A percentile compares a stretch with the other conserved stretches of the same genome.
Evolutionary conservation across 192 early-diverging fungal genomes (phyloP).

Genomic region (Podila epicladia): DNA sequence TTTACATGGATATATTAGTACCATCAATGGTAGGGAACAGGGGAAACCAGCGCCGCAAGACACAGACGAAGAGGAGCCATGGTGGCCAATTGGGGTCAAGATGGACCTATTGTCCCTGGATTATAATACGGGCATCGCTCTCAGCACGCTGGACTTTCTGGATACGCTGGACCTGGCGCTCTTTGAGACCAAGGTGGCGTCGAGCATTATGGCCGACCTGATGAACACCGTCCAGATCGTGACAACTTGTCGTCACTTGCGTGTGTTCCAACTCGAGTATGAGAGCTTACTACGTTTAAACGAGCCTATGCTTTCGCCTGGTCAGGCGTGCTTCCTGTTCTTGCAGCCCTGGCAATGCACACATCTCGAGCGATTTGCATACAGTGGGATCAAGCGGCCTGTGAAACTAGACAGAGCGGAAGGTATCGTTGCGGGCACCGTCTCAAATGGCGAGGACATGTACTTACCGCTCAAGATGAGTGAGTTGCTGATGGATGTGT

Average conservation of each 20-base stretch:
- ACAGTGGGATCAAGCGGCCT: conserved; percentile 6
- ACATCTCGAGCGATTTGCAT: not conserved
- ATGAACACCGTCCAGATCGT: not conserved
- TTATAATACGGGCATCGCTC: not conserved
- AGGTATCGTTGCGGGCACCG: not conserved
- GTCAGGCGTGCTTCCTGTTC: not conserved
- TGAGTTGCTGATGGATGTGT: not conserved
- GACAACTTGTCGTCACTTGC: not conserved
- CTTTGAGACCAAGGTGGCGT: not conserved
- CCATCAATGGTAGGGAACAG: not conserved
- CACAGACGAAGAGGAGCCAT: not conserved
- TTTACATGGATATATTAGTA: not conserved
- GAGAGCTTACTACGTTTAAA: not conserved
- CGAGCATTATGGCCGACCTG: not conserved
- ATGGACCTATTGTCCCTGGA: not conserved
- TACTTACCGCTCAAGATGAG: conserved; percentile 8
- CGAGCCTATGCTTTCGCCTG: not conserved
- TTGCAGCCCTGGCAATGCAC: not conserved
- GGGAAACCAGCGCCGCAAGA: not conserved
- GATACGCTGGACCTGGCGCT: not conserved
- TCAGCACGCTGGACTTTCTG: not conserved
- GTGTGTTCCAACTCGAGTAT: conserved; percentile 1
- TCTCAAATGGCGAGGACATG: not conserved
- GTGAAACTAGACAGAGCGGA: not conserved
- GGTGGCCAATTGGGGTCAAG: not conserved